Evolutionary conservation across 2,329 filamentous ascomycete species (phyloP), one percentile per base, ranked within the genome.

Genomic region (Talaromyces amestolkiae): DNA sequence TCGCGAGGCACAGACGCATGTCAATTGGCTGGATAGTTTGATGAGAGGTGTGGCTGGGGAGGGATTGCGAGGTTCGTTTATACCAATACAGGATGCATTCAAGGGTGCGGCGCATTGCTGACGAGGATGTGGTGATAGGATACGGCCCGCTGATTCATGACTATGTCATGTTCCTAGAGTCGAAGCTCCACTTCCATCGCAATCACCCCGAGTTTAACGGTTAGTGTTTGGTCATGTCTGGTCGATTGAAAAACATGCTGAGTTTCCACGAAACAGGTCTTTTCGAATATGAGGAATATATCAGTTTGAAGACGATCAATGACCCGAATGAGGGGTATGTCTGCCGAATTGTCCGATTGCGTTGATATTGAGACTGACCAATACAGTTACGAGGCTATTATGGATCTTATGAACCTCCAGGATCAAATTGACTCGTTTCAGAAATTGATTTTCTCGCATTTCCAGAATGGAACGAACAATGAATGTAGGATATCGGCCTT

Each of bases 351-450:
- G 10, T 58, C 24, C 35, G 13, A 63, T 63, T 60, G n/a, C 15
- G 22, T 53, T 47, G 39, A 37, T 15, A 41, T 7, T 19, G 15
- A 31, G 65, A 6, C 71, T 80, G 63, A 78, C 67, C 9, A 3
- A 22, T 39, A 47, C 67, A 85, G 83, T 43, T 90, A 90, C 76
- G 95, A 99, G 83, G 97, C 94, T 27, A 98, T 99, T 72, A 91
- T 90, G 70, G 95, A 99, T 78, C 86, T 99, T 63, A 97, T 98
- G 93, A 90, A 89, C 9, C 84, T 99, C 66, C 95, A 99, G 77
- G 95, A 99, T 78, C 94, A 97, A 83, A 99, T 99, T 71, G 95
- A 99, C 79, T 90, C 92, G 70, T 98, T 99, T 81, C 95, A 99
- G 78, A 99, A 98, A 81, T 85, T 99, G 69, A 95, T 98, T 74